These are phyloP conservation scores for Suillus bovinus DNA, from an alignment of 768 basidiomycete species.

Conservation along the genomic window DNA sequence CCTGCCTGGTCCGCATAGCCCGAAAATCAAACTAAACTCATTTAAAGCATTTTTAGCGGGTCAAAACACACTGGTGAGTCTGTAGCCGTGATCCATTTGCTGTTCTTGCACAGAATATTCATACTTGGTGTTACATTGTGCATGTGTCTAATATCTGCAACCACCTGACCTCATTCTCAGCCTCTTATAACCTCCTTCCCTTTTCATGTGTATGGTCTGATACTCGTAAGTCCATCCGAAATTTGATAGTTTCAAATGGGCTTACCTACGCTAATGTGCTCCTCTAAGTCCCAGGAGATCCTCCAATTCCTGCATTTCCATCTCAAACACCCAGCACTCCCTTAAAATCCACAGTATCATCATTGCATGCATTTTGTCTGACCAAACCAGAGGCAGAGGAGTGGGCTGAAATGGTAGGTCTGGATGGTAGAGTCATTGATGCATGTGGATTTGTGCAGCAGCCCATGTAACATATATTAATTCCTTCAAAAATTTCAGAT, in stretches of 20 bases:
- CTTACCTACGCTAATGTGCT: neutral
- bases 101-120: conserved; percentile 85
- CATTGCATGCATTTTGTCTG: neutral
- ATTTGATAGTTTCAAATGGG: neutral
- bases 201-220: neutral
- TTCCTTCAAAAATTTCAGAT: neutral
- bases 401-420: neutral
- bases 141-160: no score
- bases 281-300: neutral
- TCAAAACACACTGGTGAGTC: conserved; percentile 47
- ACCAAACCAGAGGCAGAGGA: neutral
- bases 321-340: neutral
- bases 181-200: no score
- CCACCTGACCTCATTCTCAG: no score
- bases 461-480: neutral
- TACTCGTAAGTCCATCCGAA: neutral
- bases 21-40: conserved; percentile 47
- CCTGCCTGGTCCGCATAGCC: conserved; percentile 15
- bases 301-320: neutral
- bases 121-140: conserved; percentile 19
- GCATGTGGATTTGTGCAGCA: neutral
- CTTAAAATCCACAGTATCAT: neutral
- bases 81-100: conserved; percentile 64
- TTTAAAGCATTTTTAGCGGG: conserved; percentile 78
- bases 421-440: no score